A percentile compares a stretch with the other conserved stretches of the same genome.
Evolutionary conservation across 1,284 basidiomycete species (phyloP).

Genomic region (Grifola frondosa): DNA sequence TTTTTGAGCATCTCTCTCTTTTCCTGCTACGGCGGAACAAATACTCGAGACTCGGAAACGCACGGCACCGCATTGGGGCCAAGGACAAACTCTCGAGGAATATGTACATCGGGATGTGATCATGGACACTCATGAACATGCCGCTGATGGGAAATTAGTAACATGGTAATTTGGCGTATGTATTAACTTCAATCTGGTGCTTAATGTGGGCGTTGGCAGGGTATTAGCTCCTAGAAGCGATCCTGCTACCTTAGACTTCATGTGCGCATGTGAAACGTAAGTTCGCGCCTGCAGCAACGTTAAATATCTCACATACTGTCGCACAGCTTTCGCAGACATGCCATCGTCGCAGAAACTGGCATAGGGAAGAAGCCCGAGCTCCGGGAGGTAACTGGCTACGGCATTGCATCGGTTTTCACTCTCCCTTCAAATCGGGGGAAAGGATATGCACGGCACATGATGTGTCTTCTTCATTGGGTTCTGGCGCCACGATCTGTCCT

Average conservation of each 20-base stretch:
- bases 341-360: conserved; percentile 19
- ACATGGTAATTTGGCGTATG: conserved; percentile 33
- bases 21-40: conserved; percentile 34
- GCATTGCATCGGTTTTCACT: conserved; percentile 46
- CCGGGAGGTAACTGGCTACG: conserved; percentile 34
- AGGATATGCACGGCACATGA: conserved; percentile 50
- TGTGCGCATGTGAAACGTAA: conserved; percentile 48
- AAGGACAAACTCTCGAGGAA: conserved; percentile 33
- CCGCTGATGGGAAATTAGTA: conserved; percentile 33
- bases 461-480: conserved; percentile 47
- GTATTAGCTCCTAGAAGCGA: conserved; percentile 42
- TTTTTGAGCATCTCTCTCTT: conserved; percentile 25
- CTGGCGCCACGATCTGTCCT: conserved; percentile 32
- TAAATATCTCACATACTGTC: neutral
- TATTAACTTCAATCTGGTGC: neutral
- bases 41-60: conserved; percentile 33
- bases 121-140: conserved; percentile 38
- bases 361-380: conserved; percentile 11
- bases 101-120: conserved; percentile 35
- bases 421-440: conserved; percentile 39
- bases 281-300: conserved; percentile 7
- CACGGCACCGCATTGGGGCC: conserved; percentile 36
- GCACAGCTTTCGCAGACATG: conserved; percentile 30
- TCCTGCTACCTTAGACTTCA: conserved; percentile 40
- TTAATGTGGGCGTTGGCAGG: conserved; percentile 29